A percentile compares a stretch with the other conserved stretches of the same genome.
Conservation (phyloP, 345 rosid genomes). For the Viola odorata region DNA sequence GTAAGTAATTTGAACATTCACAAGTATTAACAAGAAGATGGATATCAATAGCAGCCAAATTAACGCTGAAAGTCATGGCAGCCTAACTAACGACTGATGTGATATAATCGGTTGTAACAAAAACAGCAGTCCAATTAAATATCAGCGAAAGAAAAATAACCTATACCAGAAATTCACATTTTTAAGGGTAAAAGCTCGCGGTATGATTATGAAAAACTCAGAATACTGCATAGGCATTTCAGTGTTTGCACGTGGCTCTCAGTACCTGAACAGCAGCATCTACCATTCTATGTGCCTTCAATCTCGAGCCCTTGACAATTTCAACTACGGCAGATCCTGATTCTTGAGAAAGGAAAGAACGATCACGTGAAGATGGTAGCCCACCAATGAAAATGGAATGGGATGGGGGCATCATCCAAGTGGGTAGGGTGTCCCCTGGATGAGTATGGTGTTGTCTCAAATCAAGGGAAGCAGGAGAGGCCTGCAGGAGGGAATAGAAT, state of each 20-base stretch:
- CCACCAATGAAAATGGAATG: slow-evolving; percentile 25
- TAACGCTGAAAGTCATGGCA: too few relatives aligned
- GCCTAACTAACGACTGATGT: too few relatives aligned
- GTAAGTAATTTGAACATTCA: too few relatives aligned
- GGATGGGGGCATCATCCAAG: slow-evolving; percentile 37
- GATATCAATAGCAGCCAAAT: too few relatives aligned
- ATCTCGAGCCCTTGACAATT: slow-evolving; percentile 61
- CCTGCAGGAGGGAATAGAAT: slow-evolving; percentile 35
- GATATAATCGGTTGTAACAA: too few relatives aligned
- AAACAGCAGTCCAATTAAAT: too few relatives aligned
- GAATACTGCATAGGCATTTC: background rate
- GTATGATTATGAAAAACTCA: background rate
- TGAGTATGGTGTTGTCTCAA: slow-evolving; percentile 34
- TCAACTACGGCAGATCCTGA: slow-evolving; percentile 58
- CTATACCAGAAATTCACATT: too few relatives aligned
- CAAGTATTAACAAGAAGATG: too few relatives aligned
- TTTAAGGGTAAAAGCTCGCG: too few relatives aligned
- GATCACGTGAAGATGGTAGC: slow-evolving; percentile 25
- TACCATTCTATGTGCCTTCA: slow-evolving; percentile 72
- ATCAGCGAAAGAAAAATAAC: too few relatives aligned
- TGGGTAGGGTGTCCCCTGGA: slow-evolving; percentile 26
- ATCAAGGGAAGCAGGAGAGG: slow-evolving; percentile 40
- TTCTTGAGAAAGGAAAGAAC: slow-evolving; percentile 43
- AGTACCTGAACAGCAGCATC: slow-evolving; percentile 81
- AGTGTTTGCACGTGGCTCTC: background rate